Evolutionary conservation across 2,329 filamentous ascomycete species (phyloP).

Genomic region (Trichoderma afroharzianum): DNA sequence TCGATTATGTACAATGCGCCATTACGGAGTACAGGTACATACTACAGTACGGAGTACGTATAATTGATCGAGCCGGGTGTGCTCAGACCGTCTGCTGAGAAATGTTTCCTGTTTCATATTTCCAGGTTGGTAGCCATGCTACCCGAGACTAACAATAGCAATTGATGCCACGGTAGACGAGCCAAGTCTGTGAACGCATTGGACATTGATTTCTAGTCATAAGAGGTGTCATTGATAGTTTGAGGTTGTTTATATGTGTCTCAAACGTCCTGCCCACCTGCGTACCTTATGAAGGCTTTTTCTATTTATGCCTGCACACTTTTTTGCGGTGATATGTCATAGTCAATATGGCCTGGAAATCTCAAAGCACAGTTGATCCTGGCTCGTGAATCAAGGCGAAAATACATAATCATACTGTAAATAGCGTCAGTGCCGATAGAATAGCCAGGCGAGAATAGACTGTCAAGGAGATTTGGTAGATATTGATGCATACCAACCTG

Average conservation of each 20-base stretch:
- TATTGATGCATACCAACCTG: background rate
- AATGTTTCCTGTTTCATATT: background rate
- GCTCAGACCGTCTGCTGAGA: background rate
- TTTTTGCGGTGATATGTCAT: background rate
- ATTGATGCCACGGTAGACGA: background rate
- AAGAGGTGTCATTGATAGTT: background rate
- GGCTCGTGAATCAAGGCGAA: background rate
- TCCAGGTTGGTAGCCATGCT: background rate
- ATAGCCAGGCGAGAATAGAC: background rate
- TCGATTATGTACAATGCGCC: constrained; percentile 13
- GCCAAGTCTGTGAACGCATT: background rate
- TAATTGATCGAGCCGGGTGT: background rate
- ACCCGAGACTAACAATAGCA: background rate
- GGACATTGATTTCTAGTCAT: background rate
- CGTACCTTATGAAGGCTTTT: background rate
- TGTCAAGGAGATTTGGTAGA: background rate
- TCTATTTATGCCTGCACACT: background rate
- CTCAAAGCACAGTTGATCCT: background rate
- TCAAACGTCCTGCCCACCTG: background rate
- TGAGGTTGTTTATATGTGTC: background rate
- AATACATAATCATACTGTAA: background rate
- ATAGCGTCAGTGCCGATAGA: background rate
- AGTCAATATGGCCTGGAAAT: background rate
- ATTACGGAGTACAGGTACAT: background rate
- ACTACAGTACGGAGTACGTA: background rate